These are phyloP conservation scores for Nadsonia starkeyi-henricii DNA, from an alignment of 1,139 yeast species.

Conservation along the genomic window DNA sequence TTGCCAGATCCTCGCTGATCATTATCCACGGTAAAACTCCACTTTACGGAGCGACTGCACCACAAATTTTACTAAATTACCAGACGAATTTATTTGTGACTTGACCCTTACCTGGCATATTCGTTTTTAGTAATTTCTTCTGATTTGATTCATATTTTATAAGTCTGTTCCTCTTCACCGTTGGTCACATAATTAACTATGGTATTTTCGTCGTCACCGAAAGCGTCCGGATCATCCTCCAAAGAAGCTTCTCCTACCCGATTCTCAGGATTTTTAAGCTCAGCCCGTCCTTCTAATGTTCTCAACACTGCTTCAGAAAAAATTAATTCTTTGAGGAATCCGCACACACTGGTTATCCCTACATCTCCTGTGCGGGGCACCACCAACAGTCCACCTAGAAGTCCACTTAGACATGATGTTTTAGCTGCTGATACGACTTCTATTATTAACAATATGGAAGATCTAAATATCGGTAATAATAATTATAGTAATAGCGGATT, in stretches of 20 bases:
- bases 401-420: slow-evolving; percentile 8
- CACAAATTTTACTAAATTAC: too few species aligned
- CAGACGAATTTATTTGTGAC: too few species aligned
- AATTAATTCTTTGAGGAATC: slow-evolving; percentile 10
- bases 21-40: too few species aligned
- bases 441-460: slow-evolving; percentile 14
- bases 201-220: neutral
- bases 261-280: neutral
- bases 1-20: too few species aligned
- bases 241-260: neutral
- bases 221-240: neutral
- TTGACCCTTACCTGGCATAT: too few species aligned
- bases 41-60: too few species aligned
- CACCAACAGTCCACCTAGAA: slow-evolving; percentile 8
- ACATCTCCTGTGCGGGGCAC: slow-evolving; percentile 7
- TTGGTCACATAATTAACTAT: neutral
- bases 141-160: too few species aligned
- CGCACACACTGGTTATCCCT: slow-evolving; percentile 4
- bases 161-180: neutral
- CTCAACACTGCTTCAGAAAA: slow-evolving; percentile 10
- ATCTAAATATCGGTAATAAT: slow-evolving; percentile 10
- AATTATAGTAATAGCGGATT: neutral
- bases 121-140: too few species aligned
- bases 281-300: neutral
- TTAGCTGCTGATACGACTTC: slow-evolving; percentile 11